Base-by-base conservation (phyloP, 129 eudicot species). In the Flaveria brownii region DNA sequence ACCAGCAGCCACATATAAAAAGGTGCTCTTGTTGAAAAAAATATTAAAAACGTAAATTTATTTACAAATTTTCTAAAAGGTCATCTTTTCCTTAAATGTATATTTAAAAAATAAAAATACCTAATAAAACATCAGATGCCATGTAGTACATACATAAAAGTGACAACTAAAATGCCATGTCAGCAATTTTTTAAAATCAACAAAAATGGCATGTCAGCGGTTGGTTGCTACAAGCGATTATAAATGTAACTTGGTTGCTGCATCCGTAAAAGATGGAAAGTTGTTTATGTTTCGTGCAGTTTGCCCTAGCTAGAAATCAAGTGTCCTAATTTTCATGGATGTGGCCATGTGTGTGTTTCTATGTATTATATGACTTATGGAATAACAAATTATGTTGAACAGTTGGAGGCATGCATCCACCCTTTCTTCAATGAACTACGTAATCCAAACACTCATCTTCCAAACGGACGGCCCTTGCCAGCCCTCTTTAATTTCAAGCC, bases 351-450 rank as follows among this genome's bases (percentile, higher is more conserved):
- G 13, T 36, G 41, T 36, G 41, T 36, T 20, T 20, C 41, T 36
- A 36, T 36, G 5, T 36, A 36, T 0, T 54, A 0, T 7, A 17
- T 22, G 33, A 11, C 64, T 54, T 59, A 22, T 0, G 5, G 20
- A 57, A 22, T 57, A 10, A 22, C 36, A 0, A 22, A 22, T 26
- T 71, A 11, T 9, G 28, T 52, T 50, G 70, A 41, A 45, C 80
- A 85, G 92, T 70, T 87, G 82, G 92, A 88, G 79, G 90, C 86
- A 62, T 82, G 86, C 66, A 78, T 74, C 46, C 90, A 88, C 76
- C 85, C 95, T 4, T 91, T 91, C 51, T 91, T 86, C 57, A 89
- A 88, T 49, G 92, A 91, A 77, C 86, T 91, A 15, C 91, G 95
- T 49, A 88, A 91, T 39, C 84, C 86, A 71, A 86, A 70, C 59